Percentiles rank a stretch among this genome's conserved stretches.
Evolutionary conservation across 352 stramenopile species (phyloP).

Genomic region (Pythium apleroticum): DNA sequence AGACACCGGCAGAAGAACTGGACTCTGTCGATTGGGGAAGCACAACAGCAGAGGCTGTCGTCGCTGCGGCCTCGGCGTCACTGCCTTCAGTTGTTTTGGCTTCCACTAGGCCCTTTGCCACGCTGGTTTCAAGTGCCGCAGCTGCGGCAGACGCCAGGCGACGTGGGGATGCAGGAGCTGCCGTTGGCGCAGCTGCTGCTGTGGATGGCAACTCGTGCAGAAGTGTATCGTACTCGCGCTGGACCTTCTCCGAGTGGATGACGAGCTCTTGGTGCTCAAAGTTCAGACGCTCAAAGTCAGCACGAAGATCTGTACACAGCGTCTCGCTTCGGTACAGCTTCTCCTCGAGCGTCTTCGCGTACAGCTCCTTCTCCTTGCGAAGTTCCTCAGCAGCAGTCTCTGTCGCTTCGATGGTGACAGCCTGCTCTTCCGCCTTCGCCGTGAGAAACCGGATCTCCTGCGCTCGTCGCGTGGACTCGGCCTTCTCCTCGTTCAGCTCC

Average conservation of each 20-base stretch:
- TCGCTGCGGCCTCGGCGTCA: conserved; percentile 25
- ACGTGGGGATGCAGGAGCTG: conserved; percentile 16
- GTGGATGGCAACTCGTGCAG: conserved; percentile 51
- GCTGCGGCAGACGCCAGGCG: conserved; percentile 7
- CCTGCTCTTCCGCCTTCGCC: conserved; percentile 64
- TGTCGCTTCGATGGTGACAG: conserved; percentile 53
- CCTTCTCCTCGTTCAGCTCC: conserved; percentile 77
- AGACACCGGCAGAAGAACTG: background rate
- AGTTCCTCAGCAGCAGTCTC: conserved; percentile 64
- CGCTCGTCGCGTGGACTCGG: conserved; percentile 67
- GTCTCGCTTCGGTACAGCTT: conserved; percentile 65
- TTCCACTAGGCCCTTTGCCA: background rate
- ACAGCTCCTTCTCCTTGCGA: conserved; percentile 64
- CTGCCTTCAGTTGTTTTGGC: conserved; percentile 34
- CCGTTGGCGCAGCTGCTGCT: conserved; percentile 22
- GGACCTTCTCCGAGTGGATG: conserved; percentile 77
- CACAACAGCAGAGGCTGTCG: background rate
- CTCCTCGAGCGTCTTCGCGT: conserved; percentile 63
- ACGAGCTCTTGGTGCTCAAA: conserved; percentile 83
- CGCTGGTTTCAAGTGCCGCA: background rate
- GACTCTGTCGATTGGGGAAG: background rate
- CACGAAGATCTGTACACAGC: conserved; percentile 50
- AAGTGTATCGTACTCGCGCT: conserved; percentile 66
- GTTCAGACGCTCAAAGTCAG: conserved; percentile 73
- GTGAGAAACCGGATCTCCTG: conserved; percentile 76